Evolutionary conservation across 768 basidiomycete genomes (phyloP).

Genomic region (Sporobolomyces pararoseus): DNA sequence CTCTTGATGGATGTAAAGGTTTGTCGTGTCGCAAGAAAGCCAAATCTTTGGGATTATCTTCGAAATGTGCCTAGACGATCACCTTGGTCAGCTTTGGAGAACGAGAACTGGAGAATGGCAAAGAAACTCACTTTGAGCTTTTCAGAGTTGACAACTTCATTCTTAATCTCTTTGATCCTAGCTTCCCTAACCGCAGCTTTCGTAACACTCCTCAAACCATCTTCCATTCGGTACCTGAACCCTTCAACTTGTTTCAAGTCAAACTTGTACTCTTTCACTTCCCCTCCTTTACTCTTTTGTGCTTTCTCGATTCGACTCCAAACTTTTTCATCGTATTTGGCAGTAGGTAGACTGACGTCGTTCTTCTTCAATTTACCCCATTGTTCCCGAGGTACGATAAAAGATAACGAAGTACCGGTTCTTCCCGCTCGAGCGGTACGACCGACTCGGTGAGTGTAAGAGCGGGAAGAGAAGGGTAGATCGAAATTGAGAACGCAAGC

Average conservation of each 20-base stretch:
- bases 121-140: slow-evolving; percentile 74
- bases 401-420: slow-evolving; percentile 85
- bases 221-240: slow-evolving; percentile 97
- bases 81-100: background rate
- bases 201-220: slow-evolving; percentile 84
- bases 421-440: slow-evolving; percentile 94
- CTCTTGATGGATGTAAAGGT: slow-evolving; percentile 79
- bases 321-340: slow-evolving; percentile 69
- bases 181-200: slow-evolving; percentile 82
- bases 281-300: slow-evolving; percentile 56
- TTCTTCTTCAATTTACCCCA: slow-evolving; percentile 55
- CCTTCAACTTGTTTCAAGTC: slow-evolving; percentile 95
- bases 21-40: slow-evolving; percentile 92
- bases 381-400: slow-evolving; percentile 60
- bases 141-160: slow-evolving; percentile 89
- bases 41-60: slow-evolving; percentile 90
- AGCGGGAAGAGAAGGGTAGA: slow-evolving; percentile 75
- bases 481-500: slow-evolving; percentile 98
- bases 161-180: slow-evolving; percentile 83
- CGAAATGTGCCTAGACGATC: slow-evolving; percentile 77
- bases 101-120: too few species aligned
- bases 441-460: slow-evolving; percentile 93
- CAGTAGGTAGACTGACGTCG: slow-evolving; percentile 63
- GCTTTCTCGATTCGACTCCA: slow-evolving; percentile 73
- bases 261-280: slow-evolving; percentile 83